Percentiles rank a stretch among this genome's conserved stretches.
Evolutionary conservation across 2,329 filamentous ascomycete species (phyloP).

Genomic region (Trichothecium sympodiale): DNA sequence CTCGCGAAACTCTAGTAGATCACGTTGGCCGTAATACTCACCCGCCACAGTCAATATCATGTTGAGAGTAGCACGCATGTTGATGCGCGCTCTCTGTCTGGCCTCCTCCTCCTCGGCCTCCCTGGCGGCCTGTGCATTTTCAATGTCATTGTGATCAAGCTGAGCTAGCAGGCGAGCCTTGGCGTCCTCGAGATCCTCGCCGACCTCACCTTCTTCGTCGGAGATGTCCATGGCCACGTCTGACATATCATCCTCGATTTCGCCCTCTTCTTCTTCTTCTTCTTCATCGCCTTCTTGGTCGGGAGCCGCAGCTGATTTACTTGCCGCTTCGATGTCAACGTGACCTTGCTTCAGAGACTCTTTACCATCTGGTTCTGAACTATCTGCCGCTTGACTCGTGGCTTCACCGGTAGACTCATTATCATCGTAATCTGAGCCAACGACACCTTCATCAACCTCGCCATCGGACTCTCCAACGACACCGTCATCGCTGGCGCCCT

Average conservation of each 20-base stretch:
- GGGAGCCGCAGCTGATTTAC: constrained; percentile 4
- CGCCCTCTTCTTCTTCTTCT: constrained; percentile 12
- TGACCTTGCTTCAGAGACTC: too few relatives aligned
- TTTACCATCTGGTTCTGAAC: too few relatives aligned
- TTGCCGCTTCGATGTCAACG: background rate
- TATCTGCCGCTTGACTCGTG: background rate
- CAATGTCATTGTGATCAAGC: constrained; percentile 23
- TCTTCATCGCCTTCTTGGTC: constrained; percentile 4
- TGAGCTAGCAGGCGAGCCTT: constrained; percentile 36
- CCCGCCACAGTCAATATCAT: constrained; percentile 86
- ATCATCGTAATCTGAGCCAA: background rate
- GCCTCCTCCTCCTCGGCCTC: constrained; percentile 15
- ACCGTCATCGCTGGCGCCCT: constrained; percentile 28
- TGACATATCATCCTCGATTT: constrained; percentile 12
- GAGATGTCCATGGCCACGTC: constrained; percentile 33
- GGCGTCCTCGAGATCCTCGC: constrained; percentile 32
- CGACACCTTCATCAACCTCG: constrained; percentile 16
- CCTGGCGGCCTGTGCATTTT: constrained; percentile 12
- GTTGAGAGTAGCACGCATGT: constrained; percentile 65
- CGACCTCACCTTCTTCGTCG: constrained; percentile 24
- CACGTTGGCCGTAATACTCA: constrained; percentile 81
- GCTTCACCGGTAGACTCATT: background rate
- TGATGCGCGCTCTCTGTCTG: constrained; percentile 28
- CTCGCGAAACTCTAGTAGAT: constrained; percentile 67
- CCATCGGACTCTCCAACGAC: constrained; percentile 21